Percentiles rank a stretch among this genome's conserved stretches.
These are phyloP conservation scores for Paramyrothecium sp. DNA, from an alignment of 2,329 filamentous ascomycete genomes.

Conservation along the genomic window DNA sequence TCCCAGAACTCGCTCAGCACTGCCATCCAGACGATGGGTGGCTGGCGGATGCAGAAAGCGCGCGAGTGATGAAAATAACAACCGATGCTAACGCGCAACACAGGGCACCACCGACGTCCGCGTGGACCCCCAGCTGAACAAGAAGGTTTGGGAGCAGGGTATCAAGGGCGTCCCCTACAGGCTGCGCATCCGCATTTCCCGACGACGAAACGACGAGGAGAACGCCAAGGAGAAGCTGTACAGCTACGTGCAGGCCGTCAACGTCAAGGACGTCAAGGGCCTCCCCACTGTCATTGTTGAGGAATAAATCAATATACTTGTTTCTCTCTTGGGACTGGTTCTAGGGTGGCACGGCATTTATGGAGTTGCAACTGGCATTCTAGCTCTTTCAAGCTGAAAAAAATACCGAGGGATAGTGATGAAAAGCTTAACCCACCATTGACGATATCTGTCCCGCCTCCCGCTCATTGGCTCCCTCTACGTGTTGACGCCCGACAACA, in stretches of 20 bases:
- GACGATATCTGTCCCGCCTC: neutral
- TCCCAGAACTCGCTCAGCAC: conserved; percentile 6
- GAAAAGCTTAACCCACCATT: conserved; percentile 19
- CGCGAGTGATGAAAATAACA: conserved; percentile 1
- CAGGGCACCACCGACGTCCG: conserved; percentile 97
- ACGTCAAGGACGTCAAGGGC: conserved; percentile 99
- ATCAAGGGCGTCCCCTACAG: conserved; percentile 99
- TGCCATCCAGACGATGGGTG: conserved; percentile 4
- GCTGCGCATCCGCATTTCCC: conserved; percentile 96
- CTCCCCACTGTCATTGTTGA: conserved; percentile 87
- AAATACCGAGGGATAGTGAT: conserved; percentile 34
- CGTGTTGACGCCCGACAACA: conserved; percentile 11
- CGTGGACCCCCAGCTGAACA: conserved; percentile 98
- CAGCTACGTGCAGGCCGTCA: conserved; percentile 99
- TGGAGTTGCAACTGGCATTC: conserved; percentile 45
- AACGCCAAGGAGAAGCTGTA: conserved; percentile 99
- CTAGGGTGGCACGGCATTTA: conserved; percentile 42
- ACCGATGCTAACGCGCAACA: conserved; percentile 16
- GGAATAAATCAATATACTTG: conserved; percentile 51
- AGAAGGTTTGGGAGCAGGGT: conserved; percentile 99
- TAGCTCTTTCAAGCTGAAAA: conserved; percentile 40
- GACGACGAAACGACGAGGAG: conserved; percentile 99
- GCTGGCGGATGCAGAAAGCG: neutral
- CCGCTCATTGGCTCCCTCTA: neutral
- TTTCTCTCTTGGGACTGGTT: conserved; percentile 39